phyloP scores from a whole-genome alignment of 2,329 filamentous ascomycete species.

The Scedosporium apiospermum region DNA sequence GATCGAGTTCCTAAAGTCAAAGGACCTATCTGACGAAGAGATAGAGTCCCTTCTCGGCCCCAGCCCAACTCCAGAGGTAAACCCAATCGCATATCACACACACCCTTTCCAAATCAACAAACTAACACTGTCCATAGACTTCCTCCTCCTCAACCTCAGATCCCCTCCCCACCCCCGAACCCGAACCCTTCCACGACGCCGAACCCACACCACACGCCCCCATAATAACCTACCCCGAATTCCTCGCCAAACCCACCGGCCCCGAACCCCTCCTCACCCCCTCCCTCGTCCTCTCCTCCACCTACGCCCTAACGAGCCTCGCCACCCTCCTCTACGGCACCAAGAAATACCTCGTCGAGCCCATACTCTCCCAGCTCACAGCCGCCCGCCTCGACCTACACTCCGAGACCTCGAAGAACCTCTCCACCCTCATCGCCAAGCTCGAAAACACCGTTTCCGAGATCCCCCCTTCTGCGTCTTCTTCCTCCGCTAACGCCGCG shows the following conservation, averaged over 20 bases:
- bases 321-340: constrained; percentile 61
- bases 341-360: constrained; percentile 58
- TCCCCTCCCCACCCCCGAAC: neutral
- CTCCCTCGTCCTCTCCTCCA: constrained; percentile 45
- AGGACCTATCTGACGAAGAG: constrained; percentile 59
- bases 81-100: neutral
- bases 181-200: no score
- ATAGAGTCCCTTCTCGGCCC: constrained; percentile 55
- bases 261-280: constrained; percentile 55
- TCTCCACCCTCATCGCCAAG: constrained; percentile 35
- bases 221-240: constrained; percentile 63
- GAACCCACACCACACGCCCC: constrained; percentile 35
- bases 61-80: constrained; percentile 3
- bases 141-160: neutral
- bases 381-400: constrained; percentile 44
- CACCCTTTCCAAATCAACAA: constrained; percentile 1
- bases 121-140: constrained; percentile 6
- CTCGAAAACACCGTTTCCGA: constrained; percentile 52
- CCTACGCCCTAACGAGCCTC: constrained; percentile 47
- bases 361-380: constrained; percentile 44
- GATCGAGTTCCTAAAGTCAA: constrained; percentile 64
- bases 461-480: constrained; percentile 31
- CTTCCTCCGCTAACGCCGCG: constrained; percentile 10
- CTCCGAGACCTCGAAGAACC: constrained; percentile 34
- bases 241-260: constrained; percentile 46